Conservation (phyloP, 2,329 filamentous ascomycete species). For the Penicillium corylophilum region DNA sequence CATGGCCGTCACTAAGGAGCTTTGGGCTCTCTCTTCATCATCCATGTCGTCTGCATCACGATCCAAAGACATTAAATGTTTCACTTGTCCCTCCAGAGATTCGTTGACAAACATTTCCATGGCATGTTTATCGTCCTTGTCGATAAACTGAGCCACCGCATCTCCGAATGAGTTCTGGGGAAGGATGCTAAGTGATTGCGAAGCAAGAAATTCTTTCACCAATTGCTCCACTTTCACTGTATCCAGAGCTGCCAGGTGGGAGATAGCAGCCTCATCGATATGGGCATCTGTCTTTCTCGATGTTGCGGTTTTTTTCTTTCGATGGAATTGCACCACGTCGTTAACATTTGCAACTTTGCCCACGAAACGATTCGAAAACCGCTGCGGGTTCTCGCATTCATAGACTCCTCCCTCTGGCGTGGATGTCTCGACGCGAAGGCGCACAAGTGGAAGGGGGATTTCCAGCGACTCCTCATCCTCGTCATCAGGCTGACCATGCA, state of each 20-base stretch:
- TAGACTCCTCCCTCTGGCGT: conserved; percentile 81
- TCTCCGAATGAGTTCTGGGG: conserved; percentile 92
- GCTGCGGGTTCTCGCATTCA: conserved; percentile 90
- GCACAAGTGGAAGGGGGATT: conserved; percentile 76
- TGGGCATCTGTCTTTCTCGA: conserved; percentile 54
- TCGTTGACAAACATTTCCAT: conserved; percentile 79
- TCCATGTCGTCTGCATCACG: conserved; percentile 69
- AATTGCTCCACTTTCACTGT: conserved; percentile 84
- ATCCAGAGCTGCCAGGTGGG: conserved; percentile 62
- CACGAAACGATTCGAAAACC: conserved; percentile 89
- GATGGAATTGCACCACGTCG: conserved; percentile 89
- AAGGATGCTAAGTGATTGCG: conserved; percentile 87
- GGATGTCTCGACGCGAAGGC: conserved; percentile 87
- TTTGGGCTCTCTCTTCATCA: conserved; percentile 64
- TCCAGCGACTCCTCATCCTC: conserved; percentile 55
- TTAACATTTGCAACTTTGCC: conserved; percentile 91
- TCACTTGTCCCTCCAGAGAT: conserved; percentile 68
- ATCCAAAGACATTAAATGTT: conserved; percentile 65
- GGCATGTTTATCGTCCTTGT: conserved; percentile 91
- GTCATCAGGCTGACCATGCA: conserved; percentile 61
- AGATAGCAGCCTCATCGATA: conserved; percentile 64
- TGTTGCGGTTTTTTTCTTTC: conserved; percentile 69
- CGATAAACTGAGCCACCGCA: conserved; percentile 87
- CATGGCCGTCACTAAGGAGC: conserved; percentile 72
- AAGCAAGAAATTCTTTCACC: conserved; percentile 80